Evolutionary conservation across 306 rosid genomes (phyloP), one percentile per base, ranked within the genome.

Genomic region (Glycine soja): DNA sequence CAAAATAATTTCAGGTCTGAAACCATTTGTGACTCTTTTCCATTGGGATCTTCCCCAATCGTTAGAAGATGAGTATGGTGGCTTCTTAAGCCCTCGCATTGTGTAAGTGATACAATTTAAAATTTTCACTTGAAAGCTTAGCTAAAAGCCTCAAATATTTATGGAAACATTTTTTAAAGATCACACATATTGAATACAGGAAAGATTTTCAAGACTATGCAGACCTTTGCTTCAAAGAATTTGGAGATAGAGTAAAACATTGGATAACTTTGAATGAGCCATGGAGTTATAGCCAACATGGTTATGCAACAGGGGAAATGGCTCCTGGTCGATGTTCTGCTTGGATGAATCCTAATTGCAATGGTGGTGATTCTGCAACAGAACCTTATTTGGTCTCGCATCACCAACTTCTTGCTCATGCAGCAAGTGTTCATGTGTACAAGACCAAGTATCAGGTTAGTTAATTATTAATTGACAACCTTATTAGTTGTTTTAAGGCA

Each of bases 231-330:
- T 92, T 84, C 50, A 83, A 45, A 16, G 78, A 76, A 77, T 92
- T 90, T 48, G 97, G 97, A 11, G 86, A 90, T 0, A 72, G 88
- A 3, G 93, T 92, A 40, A 90, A 90, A 63, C 72, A 88, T 1
- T 92, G 97, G 93, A 85, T 92, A 50, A 92, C 93, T 0, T 47
- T 89, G 3, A 92, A 92, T 38, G 97, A 90, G 75, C 91, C 93
- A 57, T 68, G 46, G 42, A 79, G 48, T 62, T 74, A 3, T 2
- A 83, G 72, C 42, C 16, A 11, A 9, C 15, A 7, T 16, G 89
- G 91, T 0, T 90, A 83, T 79, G 83, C 83, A 51, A 4, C 0
- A 0, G 89, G 92, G 7, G 0, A 0, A 3, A 24, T 45, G 13
- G 85, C 85, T 30, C 85, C 80, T 0, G 85, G 85, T 54, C 76